Conservation (phyloP, 2,329 filamentous ascomycete species). For the Fusarium paranaense region DNA sequence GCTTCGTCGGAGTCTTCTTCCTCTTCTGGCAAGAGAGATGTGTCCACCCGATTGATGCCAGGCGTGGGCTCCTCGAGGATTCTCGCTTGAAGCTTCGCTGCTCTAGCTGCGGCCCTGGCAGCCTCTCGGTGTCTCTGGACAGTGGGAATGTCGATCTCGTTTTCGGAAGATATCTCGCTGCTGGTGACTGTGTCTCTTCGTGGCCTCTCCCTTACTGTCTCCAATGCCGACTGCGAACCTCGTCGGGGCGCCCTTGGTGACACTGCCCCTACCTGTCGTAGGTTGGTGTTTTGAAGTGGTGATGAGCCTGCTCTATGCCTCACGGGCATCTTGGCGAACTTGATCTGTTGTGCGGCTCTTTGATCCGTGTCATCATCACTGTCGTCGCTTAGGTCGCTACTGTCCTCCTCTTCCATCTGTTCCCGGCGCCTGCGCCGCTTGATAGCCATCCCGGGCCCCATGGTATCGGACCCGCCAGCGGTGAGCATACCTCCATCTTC, state of each 20-base stretch:
- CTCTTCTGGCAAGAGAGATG: constrained; percentile 66
- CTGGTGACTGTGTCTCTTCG: constrained; percentile 83
- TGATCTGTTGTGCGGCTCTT: constrained; percentile 88
- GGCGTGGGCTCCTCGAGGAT: constrained; percentile 53
- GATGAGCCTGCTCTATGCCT: constrained; percentile 89
- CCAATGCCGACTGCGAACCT: constrained; percentile 78
- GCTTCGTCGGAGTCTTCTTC: constrained; percentile 71
- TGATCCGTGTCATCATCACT: constrained; percentile 83
- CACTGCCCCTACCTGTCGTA: constrained; percentile 63
- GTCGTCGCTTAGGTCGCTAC: constrained; percentile 85
- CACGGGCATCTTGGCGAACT: constrained; percentile 95
- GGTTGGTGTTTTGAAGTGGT: constrained; percentile 76
- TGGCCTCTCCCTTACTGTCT: constrained; percentile 75
- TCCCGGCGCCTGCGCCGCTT: constrained; percentile 76
- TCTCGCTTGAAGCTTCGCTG: constrained; percentile 51
- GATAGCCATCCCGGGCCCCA: constrained; percentile 74
- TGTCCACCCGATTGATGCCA: constrained; percentile 59
- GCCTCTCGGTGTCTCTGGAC: constrained; percentile 74
- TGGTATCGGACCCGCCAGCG: constrained; percentile 74
- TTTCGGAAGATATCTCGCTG: constrained; percentile 86
- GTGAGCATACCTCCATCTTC: constrained; percentile 80
- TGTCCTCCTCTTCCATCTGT: constrained; percentile 86
- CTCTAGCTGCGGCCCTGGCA: constrained; percentile 65
- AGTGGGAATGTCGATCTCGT: constrained; percentile 76
- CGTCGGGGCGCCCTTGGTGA: constrained; percentile 66